Base-by-base conservation (phyloP, 2,329 filamentous ascomycete genomes). In the Cryphonectria naterciae region DNA sequence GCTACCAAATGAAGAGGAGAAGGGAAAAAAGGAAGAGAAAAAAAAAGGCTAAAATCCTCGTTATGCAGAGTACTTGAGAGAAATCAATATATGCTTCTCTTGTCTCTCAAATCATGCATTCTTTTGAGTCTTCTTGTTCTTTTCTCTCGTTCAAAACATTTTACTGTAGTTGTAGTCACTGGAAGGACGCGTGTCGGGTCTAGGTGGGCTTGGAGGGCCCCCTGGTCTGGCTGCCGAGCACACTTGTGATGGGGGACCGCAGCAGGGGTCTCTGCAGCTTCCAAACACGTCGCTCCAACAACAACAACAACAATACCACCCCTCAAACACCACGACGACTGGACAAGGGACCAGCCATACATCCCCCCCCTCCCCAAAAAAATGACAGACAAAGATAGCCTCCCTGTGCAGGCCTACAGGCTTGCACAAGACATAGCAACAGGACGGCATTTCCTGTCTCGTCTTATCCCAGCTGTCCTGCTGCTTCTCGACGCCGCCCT, bases 401-500 rank as follows among this genome's bases (percentile, higher is more conserved):
- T 75, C 41, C 70, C 75, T 67, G 68, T 74, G 13, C 77, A 76
- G 66, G 77, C 79, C 22, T 70, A 79, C 41, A 75, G 74, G 61
- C 69, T 81, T 19, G 81, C 75, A 1, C 75, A 82, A 5, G 83
- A 87, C 71, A 75, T 88, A 28, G 81, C 83, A 71, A 84, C 80
- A 66, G 85, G 87, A 37, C 83, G 82, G 4, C 85, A 87, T 78
- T 77, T 77, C 15, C 80, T 89, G 64, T 86, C 87, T 10, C 81
- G 78, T 72, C 77, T 85, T 54, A 77, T 90, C 39, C 83, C 90
- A 7, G 86, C 90, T 0, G 82, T 89, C 4, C 85, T 97, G 7
- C 84, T 96, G 74, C 79, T 92, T 43, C 84, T 87, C 68, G 95
- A 98, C 78, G 89, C 89, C 10, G 80, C 88, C 25, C 87, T 97